Base-by-base conservation (phyloP, 2,329 filamentous ascomycete genomes). In the Phaeoacremonium minimum region DNA sequence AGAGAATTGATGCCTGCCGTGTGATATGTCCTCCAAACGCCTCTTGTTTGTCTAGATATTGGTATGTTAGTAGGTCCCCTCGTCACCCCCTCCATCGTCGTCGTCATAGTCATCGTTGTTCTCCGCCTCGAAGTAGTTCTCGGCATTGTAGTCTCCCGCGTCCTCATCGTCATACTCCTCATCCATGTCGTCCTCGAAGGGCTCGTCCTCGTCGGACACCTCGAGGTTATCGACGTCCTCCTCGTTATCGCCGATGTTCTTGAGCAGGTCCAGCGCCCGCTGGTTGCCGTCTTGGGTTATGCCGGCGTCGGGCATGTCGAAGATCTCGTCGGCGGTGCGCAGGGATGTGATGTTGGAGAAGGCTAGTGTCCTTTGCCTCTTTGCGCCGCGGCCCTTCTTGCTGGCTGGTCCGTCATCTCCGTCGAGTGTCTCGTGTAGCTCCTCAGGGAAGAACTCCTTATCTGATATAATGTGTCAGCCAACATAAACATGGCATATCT, bases 91-190 rank as follows among this genome's bases (percentile, higher is more conserved):
- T 6, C 55, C 62, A 17, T 56, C 72, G 20, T 73, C 75, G 16
- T 73, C 72, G 15, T 71, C 68, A 22, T 69, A 67, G 35, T 73
- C 67, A 16, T 77, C 73, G n/a, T 62, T 60, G 42, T 75, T 72
- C 11, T 73, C 73, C 16, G 68, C 73, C 41, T 79, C 75, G 50
- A 80, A 80, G 57, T 79, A 79, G 8, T 66, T 66, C 48, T 80
- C 76, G 3, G 76, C 76, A 30, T 80, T 71, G 50, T 80, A 80
- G 42, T 80, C 76, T 7, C 76, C 75, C 2, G 71, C 76, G 33
- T 75, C 73, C 40, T 78, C 73, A 37, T 80, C 76, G 32, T 80
- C 72, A 42, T 71, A 73, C 16, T 62, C 60, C 29, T 64, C 60
- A 5, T 60, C 57, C 33, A 55, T 46, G 40, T 57, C 56, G 28